Conservation (phyloP, 169 alveolate genomes). For the Cryptosporidium andersoni region DNA sequence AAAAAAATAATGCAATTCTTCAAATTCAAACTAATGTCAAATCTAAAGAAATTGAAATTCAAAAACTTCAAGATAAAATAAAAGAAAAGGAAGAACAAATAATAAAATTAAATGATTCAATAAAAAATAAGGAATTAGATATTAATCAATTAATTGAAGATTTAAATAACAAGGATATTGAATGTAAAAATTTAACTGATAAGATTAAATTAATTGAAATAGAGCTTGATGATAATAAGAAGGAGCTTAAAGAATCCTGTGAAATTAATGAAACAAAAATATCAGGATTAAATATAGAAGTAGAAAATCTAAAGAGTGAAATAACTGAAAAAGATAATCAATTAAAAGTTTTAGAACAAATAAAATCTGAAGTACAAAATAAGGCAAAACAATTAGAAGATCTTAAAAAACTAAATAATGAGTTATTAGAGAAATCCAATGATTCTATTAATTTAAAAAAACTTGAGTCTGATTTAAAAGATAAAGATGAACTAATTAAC, state of each 20-base stretch:
- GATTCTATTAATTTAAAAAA: no score
- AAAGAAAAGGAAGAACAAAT: not conserved
- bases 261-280: constrained; percentile 25
- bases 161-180: constrained; percentile 27
- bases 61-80: constrained; percentile 19
- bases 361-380: no score
- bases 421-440: no score
- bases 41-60: constrained; percentile 28
- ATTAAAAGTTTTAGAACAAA: no score
- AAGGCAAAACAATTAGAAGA: no score
- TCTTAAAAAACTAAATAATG: no score
- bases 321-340: no score
- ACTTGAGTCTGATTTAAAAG: constrained; percentile 10
- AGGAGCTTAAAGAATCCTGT: constrained; percentile 3
- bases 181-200: constrained; percentile 32
- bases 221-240: constrained; percentile 7
- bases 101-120: constrained; percentile 3
- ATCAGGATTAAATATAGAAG: constrained; percentile 35
- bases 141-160: constrained; percentile 7
- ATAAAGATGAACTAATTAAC: constrained; percentile 53
- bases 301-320: constrained; percentile 8
- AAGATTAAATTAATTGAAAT: constrained; percentile 45
- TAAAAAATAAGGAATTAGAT: constrained; percentile 21
- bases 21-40: constrained; percentile 14
- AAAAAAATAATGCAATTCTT: constrained; percentile 13